phyloP scores from a whole-genome alignment of 1,284 basidiomycete species.

The Clitocybe nebularis region DNA sequence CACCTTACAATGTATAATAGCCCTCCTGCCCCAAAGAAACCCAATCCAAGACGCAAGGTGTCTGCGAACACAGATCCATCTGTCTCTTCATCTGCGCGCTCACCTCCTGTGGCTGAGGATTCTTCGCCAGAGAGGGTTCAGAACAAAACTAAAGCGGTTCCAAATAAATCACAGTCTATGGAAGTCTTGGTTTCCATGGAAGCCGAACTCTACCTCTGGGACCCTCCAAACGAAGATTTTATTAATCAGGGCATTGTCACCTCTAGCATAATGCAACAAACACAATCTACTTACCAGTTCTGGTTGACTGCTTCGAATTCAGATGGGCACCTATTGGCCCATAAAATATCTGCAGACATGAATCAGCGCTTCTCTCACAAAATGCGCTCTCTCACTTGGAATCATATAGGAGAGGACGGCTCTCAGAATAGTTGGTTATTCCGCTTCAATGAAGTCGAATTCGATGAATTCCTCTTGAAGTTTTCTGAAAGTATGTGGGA shows the following conservation, averaged over 20 bases:
- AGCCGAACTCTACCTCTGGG: conserved; percentile 72
- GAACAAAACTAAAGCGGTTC: conserved; percentile 10
- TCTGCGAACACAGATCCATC: conserved; percentile 20
- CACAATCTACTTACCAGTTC: conserved; percentile 46
- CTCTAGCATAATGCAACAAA: conserved; percentile 63
- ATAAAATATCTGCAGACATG: conserved; percentile 67
- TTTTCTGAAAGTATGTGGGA: conserved; percentile 85
- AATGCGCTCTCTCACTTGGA: conserved; percentile 82
- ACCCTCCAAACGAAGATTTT: conserved; percentile 67
- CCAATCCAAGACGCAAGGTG: conserved; percentile 26
- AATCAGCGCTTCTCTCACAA: conserved; percentile 68
- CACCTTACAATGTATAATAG: too few relatives aligned
- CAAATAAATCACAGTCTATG: conserved; percentile 21
- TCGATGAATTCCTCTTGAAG: conserved; percentile 59
- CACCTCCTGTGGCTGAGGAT: conserved; percentile 8
- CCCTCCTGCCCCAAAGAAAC: conserved; percentile 24
- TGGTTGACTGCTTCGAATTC: conserved; percentile 60
- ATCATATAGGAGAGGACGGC: conserved; percentile 60
- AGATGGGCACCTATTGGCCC: conserved; percentile 51
- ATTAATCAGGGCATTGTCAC: conserved; percentile 69
- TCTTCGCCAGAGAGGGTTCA: conserved; percentile 13
- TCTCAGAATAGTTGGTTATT: conserved; percentile 81
- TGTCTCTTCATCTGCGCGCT: conserved; percentile 6
- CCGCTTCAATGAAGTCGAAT: conserved; percentile 65
- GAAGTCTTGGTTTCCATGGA: conserved; percentile 37